Evolutionary conservation across 106 monocot genomes (phyloP).

Genomic region (Phalaenopsis aphrodite): DNA sequence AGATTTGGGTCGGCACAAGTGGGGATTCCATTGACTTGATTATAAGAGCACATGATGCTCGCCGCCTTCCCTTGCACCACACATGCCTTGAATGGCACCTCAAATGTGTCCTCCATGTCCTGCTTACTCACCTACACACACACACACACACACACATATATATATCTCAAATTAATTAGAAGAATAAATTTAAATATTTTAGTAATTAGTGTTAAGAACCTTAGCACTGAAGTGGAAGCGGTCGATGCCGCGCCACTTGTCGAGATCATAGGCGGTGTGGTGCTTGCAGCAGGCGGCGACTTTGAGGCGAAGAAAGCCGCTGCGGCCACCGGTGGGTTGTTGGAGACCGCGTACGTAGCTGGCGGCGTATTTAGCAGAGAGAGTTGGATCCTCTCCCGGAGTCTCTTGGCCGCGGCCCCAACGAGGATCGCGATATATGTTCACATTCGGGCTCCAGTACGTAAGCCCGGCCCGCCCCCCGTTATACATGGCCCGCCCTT

Average conservation of each 20-base stretch:
- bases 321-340: slow-evolving; percentile 7
- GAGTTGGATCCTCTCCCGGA: slow-evolving; percentile 44
- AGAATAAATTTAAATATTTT: too few species aligned
- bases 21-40: slow-evolving; percentile 50
- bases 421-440: slow-evolving; percentile 11
- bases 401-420: slow-evolving; percentile 55
- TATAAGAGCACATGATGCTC: slow-evolving; percentile 64
- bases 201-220: slow-evolving; percentile 1
- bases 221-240: slow-evolving; percentile 28
- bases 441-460: slow-evolving; percentile 6
- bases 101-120: slow-evolving; percentile 50
- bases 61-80: slow-evolving; percentile 34
- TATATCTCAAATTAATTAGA: neutral
- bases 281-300: slow-evolving; percentile 56
- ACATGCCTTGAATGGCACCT: slow-evolving; percentile 40
- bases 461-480: neutral
- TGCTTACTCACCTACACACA: slow-evolving; percentile 21
- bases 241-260: slow-evolving; percentile 23
- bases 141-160: neutral
- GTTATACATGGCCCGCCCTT: slow-evolving; percentile 4
- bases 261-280: slow-evolving; percentile 42
- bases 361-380: slow-evolving; percentile 21
- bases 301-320: slow-evolving; percentile 20
- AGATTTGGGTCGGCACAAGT: slow-evolving; percentile 37
- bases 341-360: slow-evolving; percentile 42